phyloP scores from a whole-genome alignment of 495 filamentous ascomycete genomes.

The Hypoxylon lienhwacheense region DNA sequence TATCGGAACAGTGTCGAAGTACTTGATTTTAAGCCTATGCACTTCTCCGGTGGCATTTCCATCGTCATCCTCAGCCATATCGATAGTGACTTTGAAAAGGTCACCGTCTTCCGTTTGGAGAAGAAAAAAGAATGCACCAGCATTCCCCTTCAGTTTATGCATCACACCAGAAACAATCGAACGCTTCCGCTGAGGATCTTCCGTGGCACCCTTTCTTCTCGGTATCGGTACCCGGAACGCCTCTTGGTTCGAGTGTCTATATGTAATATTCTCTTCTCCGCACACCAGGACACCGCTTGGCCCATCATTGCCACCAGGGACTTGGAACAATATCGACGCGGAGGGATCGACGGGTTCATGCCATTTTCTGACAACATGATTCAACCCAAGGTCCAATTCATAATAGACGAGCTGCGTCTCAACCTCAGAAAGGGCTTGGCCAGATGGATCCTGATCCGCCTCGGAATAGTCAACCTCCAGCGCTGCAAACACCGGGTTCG shows the following conservation, averaged over 20 bases:
- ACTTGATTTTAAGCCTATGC: conserved; percentile 84
- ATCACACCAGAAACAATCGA: conserved; percentile 86
- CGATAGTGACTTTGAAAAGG: conserved; percentile 92
- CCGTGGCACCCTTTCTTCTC: conserved; percentile 77
- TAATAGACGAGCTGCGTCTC: conserved; percentile 96
- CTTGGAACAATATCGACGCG: conserved; percentile 88
- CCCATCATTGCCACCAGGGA: conserved; percentile 90
- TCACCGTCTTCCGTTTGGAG: conserved; percentile 96
- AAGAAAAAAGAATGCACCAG: conserved; percentile 89
- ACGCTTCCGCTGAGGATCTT: conserved; percentile 90
- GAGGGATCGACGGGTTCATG: conserved; percentile 89
- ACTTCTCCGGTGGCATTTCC: conserved; percentile 81
- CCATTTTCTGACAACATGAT: conserved; percentile 97
- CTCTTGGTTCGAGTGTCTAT: conserved; percentile 89
- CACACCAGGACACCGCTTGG: conserved; percentile 95
- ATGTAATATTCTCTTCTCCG: conserved; percentile 90
- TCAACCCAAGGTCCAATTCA: conserved; percentile 92
- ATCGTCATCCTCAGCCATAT: conserved; percentile 81
- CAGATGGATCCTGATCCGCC: conserved; percentile 86
- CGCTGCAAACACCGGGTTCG: conserved; percentile 93
- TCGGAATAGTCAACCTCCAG: conserved; percentile 93
- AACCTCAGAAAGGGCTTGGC: conserved; percentile 74
- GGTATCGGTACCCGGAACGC: conserved; percentile 89
- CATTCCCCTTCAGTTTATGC: conserved; percentile 88
- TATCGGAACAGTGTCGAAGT: conserved; percentile 93